Base-by-base conservation (phyloP, 371 early-diverging fungal genomes). In the Mucor plumbeus region DNA sequence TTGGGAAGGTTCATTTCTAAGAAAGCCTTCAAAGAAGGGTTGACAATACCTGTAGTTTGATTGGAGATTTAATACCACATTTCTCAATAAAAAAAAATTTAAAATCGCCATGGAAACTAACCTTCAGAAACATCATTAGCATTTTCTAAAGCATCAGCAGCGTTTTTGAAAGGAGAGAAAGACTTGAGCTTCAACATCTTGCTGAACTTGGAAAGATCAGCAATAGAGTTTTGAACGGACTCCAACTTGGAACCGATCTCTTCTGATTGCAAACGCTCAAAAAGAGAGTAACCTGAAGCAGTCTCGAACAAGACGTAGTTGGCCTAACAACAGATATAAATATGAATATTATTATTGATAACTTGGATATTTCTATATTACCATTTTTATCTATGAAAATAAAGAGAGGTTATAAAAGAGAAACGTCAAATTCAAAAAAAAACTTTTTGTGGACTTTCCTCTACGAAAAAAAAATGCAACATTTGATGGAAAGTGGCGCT, bases 81-180 rank as follows among this genome's bases (percentile, higher is more conserved):
- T 17, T 38, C 19, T 36, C 21, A 38, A 19, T 34, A 58, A 26
- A 5, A 26, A 19, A 35, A n/a, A 31, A 44, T 21, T 21, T 33
- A 36, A 43, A 10, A 15, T 17, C 26, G 3, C 17, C 8, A 1
- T n/a, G 14, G 11, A 2, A 8, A 48, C 13, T 60, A 80, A 91
- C 98, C 98, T 89, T 99, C 99, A 62, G 97, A 95, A 34, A 99
- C 91, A 74, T 97, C 97, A 85, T 95, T 97, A 62, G 94, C 91
- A 81, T 97, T 98, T 80, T 97, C 97, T 39, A 99, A 86, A 76
- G 99, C 99, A 78, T 99, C 95, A 41, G 94, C 95, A 40, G 98
- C 97, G 72, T 83, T 93, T 82, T 96, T 97, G 90, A 98, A 99
- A 60, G 99, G 98, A 47, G 88, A 83, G 72, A 98, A 98, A 8